phyloP scores from a whole-genome alignment of 148 eudicot genomes.

The Fagopyrum tataricum region DNA sequence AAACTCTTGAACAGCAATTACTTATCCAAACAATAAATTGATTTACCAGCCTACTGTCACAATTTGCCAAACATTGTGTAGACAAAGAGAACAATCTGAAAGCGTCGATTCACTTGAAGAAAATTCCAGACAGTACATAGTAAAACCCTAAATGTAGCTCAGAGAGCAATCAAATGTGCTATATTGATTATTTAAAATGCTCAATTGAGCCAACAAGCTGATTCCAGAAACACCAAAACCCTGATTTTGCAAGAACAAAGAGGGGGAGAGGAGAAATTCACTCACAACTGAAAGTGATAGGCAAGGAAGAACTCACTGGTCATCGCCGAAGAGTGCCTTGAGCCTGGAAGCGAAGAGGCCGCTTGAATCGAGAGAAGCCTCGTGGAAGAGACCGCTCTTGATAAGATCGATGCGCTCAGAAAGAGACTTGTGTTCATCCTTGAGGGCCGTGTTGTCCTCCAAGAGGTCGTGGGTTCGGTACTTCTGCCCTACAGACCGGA shows the following conservation, averaged over 20 bases:
- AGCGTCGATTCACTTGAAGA: background rate
- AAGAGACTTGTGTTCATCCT: conserved; percentile 42
- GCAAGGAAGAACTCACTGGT: background rate
- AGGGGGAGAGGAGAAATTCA: conserved; percentile 4
- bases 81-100: background rate
- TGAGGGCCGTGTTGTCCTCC: conserved; percentile 41
- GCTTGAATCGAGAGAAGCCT: conserved; percentile 51
- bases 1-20: background rate
- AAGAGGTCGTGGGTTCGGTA: conserved; percentile 56
- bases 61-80: background rate
- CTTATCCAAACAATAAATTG: background rate
- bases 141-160: background rate
- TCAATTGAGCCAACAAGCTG: background rate
- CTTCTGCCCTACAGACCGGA: conserved; percentile 65
- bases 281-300: background rate
- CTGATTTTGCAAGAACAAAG: conserved; percentile 5
- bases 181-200: conserved; percentile 5
- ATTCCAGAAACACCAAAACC: background rate
- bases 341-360: conserved; percentile 53
- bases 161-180: background rate
- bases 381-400: conserved; percentile 42
- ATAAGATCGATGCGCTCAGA: conserved; percentile 34
- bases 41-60: background rate
- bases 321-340: conserved; percentile 22
- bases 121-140: background rate